Percentiles rank a stretch among this genome's conserved stretches.
Conservation (phyloP, 345 rosid genomes). For the Odontarrhena argentea region DNA sequence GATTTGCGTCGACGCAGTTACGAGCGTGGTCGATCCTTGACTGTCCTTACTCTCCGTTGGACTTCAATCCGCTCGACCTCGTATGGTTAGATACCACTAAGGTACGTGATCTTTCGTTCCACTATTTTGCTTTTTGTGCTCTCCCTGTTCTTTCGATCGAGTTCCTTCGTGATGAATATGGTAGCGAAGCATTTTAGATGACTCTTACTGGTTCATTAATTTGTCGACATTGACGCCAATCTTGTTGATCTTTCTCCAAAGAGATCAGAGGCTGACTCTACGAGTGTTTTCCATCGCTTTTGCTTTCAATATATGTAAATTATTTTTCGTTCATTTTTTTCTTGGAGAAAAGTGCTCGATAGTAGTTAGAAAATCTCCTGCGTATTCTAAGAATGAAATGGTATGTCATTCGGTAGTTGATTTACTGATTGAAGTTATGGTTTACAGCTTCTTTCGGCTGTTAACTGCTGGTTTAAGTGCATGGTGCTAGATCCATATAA, state of each 20-base stretch:
- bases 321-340: neutral
- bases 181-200: neutral
- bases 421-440: constrained; percentile 20
- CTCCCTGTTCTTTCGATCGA: constrained; percentile 19
- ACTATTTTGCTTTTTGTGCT: neutral
- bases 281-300: constrained; percentile 8
- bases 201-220: neutral
- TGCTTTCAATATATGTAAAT: constrained; percentile 2
- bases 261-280: constrained; percentile 18
- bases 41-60: constrained; percentile 94
- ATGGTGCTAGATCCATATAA: constrained; percentile 88
- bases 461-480: constrained; percentile 98
- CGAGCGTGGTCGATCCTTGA: constrained; percentile 98
- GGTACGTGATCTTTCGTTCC: constrained; percentile 45
- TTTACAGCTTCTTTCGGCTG: constrained; percentile 91
- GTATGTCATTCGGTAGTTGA: neutral
- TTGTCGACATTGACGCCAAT: constrained; percentile 5
- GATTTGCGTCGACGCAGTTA: constrained; percentile 96
- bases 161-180: constrained; percentile 11
- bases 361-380: constrained; percentile 19
- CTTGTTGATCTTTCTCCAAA: constrained; percentile 14
- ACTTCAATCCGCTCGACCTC: constrained; percentile 97
- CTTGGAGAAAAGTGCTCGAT: neutral
- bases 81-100: constrained; percentile 98
- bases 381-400: neutral